Percentiles rank a stretch among this genome's conserved stretches.
phyloP scores from a whole-genome alignment of 1,139 yeast genomes.

The Kodamaea alishanica region DNA sequence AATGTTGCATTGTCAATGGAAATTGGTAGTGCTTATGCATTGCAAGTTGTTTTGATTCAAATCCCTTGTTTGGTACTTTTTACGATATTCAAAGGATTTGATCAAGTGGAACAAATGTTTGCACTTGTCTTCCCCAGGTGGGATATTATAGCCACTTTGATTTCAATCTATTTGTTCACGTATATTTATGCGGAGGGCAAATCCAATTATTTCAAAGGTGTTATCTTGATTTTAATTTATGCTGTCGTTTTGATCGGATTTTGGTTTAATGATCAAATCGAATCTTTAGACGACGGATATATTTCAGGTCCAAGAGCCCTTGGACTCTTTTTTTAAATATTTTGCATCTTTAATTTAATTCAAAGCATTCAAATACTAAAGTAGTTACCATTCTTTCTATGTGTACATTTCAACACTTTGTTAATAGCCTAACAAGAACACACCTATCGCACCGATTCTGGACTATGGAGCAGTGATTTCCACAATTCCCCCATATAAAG shows the following conservation, averaged over 20 bases:
- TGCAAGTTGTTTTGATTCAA: constrained; percentile 93
- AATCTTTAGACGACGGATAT: constrained; percentile 33
- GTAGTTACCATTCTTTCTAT: no score
- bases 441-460: no score
- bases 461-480: no score
- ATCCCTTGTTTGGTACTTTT: constrained; percentile 86
- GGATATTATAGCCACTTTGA: constrained; percentile 86
- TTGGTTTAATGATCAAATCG: constrained; percentile 55
- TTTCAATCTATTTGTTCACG: constrained; percentile 85
- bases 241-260: constrained; percentile 77
- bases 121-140: constrained; percentile 90
- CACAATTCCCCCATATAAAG: no score
- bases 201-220: constrained; percentile 93
- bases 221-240: constrained; percentile 78
- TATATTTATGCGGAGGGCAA: constrained; percentile 96
- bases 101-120: constrained; percentile 53
- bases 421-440: no score
- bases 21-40: constrained; percentile 95
- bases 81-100: constrained; percentile 49
- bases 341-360: no score
- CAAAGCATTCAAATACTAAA: no score
- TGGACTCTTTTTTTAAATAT: no score
- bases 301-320: constrained; percentile 3
- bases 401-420: no score
- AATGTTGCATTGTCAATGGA: constrained; percentile 96